Conservation (phyloP, 2,329 filamentous ascomycete species). For the Aspergillus costaricaensis region DNA sequence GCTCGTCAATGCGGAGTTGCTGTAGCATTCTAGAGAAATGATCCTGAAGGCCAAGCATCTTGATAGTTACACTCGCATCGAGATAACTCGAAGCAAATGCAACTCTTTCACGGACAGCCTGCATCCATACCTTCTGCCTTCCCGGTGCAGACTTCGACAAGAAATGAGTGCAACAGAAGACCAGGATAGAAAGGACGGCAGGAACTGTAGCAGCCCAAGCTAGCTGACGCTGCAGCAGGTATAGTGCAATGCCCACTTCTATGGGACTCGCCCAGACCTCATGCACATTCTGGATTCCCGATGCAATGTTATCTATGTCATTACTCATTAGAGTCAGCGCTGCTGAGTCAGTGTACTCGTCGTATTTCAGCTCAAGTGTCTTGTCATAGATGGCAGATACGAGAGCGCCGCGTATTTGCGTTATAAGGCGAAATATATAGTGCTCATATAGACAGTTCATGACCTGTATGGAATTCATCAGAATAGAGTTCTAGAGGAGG, state of each 20-base stretch:
- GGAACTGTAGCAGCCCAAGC: not conserved
- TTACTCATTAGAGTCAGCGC: conserved; percentile 52
- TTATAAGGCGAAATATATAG: not conserved
- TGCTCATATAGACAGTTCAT: conserved; percentile 3
- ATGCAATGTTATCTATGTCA: conserved; percentile 42
- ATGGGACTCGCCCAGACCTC: conserved; percentile 19
- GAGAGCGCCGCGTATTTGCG: conserved; percentile 37
- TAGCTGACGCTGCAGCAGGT: not conserved
- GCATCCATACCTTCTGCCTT: not conserved
- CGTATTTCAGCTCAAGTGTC: conserved; percentile 39
- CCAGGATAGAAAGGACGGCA: not conserved
- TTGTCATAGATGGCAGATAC: conserved; percentile 53
- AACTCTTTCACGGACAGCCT: not conserved
- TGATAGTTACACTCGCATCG: not conserved
- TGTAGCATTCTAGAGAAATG: not conserved
- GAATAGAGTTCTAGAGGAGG: not conserved
- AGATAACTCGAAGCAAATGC: not conserved
- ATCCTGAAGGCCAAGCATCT: not conserved
- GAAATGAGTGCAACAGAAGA: not conserved
- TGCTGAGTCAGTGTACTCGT: conserved; percentile 38
- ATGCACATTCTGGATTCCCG: conserved; percentile 19
- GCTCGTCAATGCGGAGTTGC: not conserved
- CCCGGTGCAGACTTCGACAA: not conserved
- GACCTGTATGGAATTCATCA: not conserved
- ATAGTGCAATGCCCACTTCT: not conserved